Percentiles rank a stretch among this genome's conserved stretches.
Conservation (phyloP, 31 red algal genomes). For the Asparagopsis taxiformis region DNA sequence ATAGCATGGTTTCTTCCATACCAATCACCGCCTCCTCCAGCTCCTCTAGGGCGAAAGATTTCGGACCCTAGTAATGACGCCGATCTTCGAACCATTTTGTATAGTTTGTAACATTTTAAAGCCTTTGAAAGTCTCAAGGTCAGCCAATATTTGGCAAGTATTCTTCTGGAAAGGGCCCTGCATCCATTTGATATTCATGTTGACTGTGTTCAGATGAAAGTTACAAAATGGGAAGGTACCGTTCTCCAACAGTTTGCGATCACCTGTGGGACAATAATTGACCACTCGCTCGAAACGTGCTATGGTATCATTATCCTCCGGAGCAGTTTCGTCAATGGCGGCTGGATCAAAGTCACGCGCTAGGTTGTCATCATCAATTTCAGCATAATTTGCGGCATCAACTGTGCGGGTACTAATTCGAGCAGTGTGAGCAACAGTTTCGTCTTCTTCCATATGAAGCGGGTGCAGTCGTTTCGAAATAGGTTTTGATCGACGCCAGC, state of each 20-base stretch:
- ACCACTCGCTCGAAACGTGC: slow-evolving; percentile 41
- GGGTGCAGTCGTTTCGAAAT: slow-evolving; percentile 42
- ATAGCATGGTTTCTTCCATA: slow-evolving; percentile 50
- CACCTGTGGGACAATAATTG: slow-evolving; percentile 53
- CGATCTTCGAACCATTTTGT: slow-evolving; percentile 58
- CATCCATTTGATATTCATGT: slow-evolving; percentile 92
- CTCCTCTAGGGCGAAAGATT: slow-evolving; percentile 59
- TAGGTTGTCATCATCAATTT: slow-evolving; percentile 56
- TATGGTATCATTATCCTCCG: slow-evolving; percentile 17
- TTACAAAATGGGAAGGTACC: slow-evolving; percentile 38
- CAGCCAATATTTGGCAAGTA: slow-evolving; percentile 76
- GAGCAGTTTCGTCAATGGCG: neutral
- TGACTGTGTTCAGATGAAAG: slow-evolving; percentile 55
- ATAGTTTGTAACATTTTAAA: slow-evolving; percentile 82
- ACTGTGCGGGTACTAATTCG: slow-evolving; percentile 44
- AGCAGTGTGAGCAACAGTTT: slow-evolving; percentile 36
- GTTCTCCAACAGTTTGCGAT: neutral
- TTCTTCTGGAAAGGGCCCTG: slow-evolving; percentile 47
- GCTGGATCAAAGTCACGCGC: slow-evolving; percentile 36
- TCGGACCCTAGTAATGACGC: slow-evolving; percentile 13
- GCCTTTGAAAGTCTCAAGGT: slow-evolving; percentile 56
- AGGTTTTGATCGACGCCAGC: slow-evolving; percentile 10
- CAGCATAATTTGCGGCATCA: slow-evolving; percentile 65
- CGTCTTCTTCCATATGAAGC: slow-evolving; percentile 24
- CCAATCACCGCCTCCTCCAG: slow-evolving; percentile 54